Percentiles rank a stretch among this genome's conserved stretches.
Evolutionary conservation across 768 basidiomycete species (phyloP).

Genomic region (Cyclocybe aegerita): DNA sequence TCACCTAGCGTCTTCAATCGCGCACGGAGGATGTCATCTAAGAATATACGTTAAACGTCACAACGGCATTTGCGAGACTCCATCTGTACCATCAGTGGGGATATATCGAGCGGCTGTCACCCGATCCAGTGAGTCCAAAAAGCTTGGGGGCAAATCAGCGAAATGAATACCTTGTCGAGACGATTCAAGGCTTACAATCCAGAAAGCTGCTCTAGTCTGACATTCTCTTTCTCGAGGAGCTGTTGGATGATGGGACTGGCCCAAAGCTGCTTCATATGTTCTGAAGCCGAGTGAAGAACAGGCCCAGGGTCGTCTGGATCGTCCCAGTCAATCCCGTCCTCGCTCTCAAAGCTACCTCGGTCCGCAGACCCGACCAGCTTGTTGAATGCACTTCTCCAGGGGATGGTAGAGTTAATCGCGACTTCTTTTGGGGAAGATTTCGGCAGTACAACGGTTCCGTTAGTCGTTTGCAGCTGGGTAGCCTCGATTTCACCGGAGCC

Average conservation of each 20-base stretch:
- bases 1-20: conserved; percentile 58
- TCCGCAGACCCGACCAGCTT: conserved; percentile 29
- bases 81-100: conserved; percentile 60
- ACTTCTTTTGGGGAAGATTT: conserved; percentile 39
- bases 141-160: conserved; percentile 43
- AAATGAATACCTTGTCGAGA: not conserved
- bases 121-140: conserved; percentile 64
- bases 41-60: not conserved
- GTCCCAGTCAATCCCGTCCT: conserved; percentile 37
- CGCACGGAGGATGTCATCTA: conserved; percentile 73
- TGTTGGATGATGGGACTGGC: conserved; percentile 50
- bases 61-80: not conserved
- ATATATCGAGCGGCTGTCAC: conserved; percentile 61
- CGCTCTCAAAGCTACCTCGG: conserved; percentile 26
- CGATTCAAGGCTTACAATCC: conserved; percentile 63
- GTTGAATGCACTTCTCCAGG: conserved; percentile 52
- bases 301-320: conserved; percentile 57
- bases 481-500: conserved; percentile 34
- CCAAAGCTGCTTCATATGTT: conserved; percentile 70
- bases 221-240: conserved; percentile 50
- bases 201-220: conserved; percentile 65
- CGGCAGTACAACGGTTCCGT: conserved; percentile 10
- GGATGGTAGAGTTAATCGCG: conserved; percentile 47
- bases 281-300: conserved; percentile 54
- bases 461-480: conserved; percentile 7